These are phyloP conservation scores for Wickerhamiella occidentalis DNA, from an alignment of 805 yeast species.

Conservation along the genomic window DNA sequence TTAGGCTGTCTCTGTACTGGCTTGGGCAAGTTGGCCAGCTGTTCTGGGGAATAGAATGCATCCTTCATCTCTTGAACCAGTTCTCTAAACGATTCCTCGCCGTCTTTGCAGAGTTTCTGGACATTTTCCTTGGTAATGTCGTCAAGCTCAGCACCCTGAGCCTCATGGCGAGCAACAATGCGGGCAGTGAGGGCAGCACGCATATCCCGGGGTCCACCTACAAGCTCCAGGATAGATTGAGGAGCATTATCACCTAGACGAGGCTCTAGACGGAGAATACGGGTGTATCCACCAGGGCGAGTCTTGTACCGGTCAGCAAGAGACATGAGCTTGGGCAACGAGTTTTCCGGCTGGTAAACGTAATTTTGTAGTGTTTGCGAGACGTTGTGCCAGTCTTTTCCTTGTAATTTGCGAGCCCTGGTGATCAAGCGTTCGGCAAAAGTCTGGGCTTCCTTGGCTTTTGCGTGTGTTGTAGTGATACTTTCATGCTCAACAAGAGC, in stretches of 20 bases:
- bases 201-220: slow-evolving; percentile 62
- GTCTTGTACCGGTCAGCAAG: slow-evolving; percentile 49
- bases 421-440: slow-evolving; percentile 53
- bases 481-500: slow-evolving; percentile 59
- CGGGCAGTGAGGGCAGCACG: slow-evolving; percentile 70
- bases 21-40: slow-evolving; percentile 10
- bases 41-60: slow-evolving; percentile 30
- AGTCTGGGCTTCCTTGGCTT: slow-evolving; percentile 58
- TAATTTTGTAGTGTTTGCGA: slow-evolving; percentile 16
- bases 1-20: neutral
- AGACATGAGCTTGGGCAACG: slow-evolving; percentile 56
- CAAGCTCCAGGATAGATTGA: slow-evolving; percentile 76
- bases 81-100: slow-evolving; percentile 46
- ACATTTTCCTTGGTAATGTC: slow-evolving; percentile 46
- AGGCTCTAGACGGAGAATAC: slow-evolving; percentile 73
- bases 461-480: slow-evolving; percentile 59
- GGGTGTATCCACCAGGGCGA: slow-evolving; percentile 73
- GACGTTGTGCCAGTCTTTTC: slow-evolving; percentile 1
- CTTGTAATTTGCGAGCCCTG: slow-evolving; percentile 31
- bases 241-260: slow-evolving; percentile 84
- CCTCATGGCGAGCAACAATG: slow-evolving; percentile 66
- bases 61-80: slow-evolving; percentile 49
- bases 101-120: slow-evolving; percentile 37
- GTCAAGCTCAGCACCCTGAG: slow-evolving; percentile 45
- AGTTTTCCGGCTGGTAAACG: slow-evolving; percentile 32